Percentiles rank a stretch among this genome's conserved stretches.
phyloP scores from a whole-genome alignment of 2,329 filamentous ascomycete species.

The Venturia nashicola region DNA sequence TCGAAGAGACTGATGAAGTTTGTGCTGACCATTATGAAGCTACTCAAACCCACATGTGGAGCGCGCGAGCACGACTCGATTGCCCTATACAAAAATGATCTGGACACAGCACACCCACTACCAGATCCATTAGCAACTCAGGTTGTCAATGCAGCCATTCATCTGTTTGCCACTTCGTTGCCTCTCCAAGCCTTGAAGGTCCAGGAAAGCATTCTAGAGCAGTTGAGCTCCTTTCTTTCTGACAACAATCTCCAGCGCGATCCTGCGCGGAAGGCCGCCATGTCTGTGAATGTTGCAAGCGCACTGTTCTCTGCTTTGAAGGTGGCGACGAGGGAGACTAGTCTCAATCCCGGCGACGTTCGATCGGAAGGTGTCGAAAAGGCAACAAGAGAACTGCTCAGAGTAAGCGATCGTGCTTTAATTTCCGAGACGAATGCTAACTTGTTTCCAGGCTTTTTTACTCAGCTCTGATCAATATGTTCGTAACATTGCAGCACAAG shows the following conservation, averaged over 20 bases:
- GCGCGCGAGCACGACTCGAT: conserved; percentile 85
- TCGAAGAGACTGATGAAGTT: not conserved
- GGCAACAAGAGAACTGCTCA: conserved; percentile 54
- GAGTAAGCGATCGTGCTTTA: conserved; percentile 27
- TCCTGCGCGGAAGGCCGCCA: conserved; percentile 75
- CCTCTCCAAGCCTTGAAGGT: conserved; percentile 82
- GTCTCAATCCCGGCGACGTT: conserved; percentile 59
- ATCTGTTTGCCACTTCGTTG: conserved; percentile 82
- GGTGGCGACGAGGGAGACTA: conserved; percentile 71
- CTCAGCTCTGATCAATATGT: conserved; percentile 76
- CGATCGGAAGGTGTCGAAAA: conserved; percentile 68
- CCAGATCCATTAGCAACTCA: conserved; percentile 82
- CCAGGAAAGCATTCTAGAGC: conserved; percentile 90
- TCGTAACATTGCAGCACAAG: conserved; percentile 72
- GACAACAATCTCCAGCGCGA: conserved; percentile 72
- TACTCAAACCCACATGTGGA: conserved; percentile 55
- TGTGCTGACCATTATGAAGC: conserved; percentile 17
- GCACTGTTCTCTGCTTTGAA: conserved; percentile 71
- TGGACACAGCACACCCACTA: conserved; percentile 33
- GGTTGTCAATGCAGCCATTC: conserved; percentile 87
- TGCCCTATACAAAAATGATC: conserved; percentile 55
- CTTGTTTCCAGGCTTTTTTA: conserved; percentile 43
- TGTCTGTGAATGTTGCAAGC: conserved; percentile 78
- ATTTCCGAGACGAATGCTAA: not conserved
- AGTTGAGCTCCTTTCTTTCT: conserved; percentile 80